Base-by-base conservation (phyloP, 371 early-diverging fungal genomes). In the Mycotypha africana region DNA sequence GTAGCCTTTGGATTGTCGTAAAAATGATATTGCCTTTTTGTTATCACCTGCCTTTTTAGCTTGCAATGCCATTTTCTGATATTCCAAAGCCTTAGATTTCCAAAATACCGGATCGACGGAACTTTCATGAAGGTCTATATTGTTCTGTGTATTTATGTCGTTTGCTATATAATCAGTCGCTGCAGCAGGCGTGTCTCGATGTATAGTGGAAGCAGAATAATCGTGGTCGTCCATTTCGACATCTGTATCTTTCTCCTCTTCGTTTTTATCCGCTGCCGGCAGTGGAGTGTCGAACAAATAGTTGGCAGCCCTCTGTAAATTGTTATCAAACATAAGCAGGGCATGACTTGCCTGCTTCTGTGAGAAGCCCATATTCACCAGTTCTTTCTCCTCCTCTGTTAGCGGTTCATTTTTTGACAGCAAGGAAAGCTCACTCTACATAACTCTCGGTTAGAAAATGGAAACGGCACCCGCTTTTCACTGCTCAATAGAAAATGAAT, bases 31-130 rank as follows among this genome's bases (percentile, higher is more conserved):
- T 0, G 74, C 70, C 35, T 51, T 56, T 20, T 60, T 61, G 34
- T 67, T 73, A 43, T 73, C 67, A 1, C 74, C 74, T n/a, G 51
- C 47, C 9, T 46, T 61, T 37, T 73, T 73, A 1, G 70, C 74
- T 16, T 51, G 45, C n/a, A 73, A 36, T 14, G 74, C 74, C 30
- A 54, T 22, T 36, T 58, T 54, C 33, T 73, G 70, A 19, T 69
- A 69, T 3, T 51, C 56, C 36, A 46, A 32, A 5, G 60, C 59
- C 22, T 62, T 60, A 33, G 50, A 30, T 35, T 62, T 53, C 35
- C 57, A 55, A 15, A 47, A 38, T 25, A 49, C 28, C 22, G 53
- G 49, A 40, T 59, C 57, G 10, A 8, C 21, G 11, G 45, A 38
- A 19, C 47, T 50, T 4, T 43, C 33, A 9, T 56, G 54, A 2